phyloP scores from a whole-genome alignment of 345 rosid species.

The Erodium maritimum region DNA sequence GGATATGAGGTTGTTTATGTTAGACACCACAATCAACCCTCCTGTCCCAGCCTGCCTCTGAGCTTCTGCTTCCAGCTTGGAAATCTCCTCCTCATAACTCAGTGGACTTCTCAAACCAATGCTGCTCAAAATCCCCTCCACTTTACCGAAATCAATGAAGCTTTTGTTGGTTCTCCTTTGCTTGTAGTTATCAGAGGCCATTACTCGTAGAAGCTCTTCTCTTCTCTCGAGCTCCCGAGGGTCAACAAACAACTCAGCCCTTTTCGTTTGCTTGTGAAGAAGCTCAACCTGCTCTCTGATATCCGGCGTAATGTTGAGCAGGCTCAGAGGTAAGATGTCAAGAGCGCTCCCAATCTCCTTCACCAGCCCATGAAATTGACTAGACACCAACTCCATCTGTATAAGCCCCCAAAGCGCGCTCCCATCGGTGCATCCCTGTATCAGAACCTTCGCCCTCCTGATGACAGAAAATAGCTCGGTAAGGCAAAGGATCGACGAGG shows the following conservation, averaged over 20 bases:
- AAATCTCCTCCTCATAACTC: conserved; percentile 43
- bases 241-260: conserved; percentile 35
- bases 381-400: conserved; percentile 30
- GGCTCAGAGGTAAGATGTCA: conserved; percentile 50
- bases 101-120: conserved; percentile 29
- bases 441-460: conserved; percentile 27
- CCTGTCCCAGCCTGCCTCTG: conserved; percentile 63
- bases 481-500: conserved; percentile 46
- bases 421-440: conserved; percentile 35
- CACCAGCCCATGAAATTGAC: conserved; percentile 36
- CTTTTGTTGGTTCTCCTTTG: conserved; percentile 23
- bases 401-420: conserved; percentile 43
- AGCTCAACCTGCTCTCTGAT: conserved; percentile 59
- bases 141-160: conserved; percentile 17
- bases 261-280: conserved; percentile 47
- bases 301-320: conserved; percentile 34
- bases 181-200: conserved; percentile 31
- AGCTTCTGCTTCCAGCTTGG: conserved; percentile 42
- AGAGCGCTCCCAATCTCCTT: conserved; percentile 60
- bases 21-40: conserved; percentile 46
- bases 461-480: conserved; percentile 49
- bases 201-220: conserved; percentile 29
- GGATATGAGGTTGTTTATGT: conserved; percentile 48
- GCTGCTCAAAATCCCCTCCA: conserved; percentile 28
- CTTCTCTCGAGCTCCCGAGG: conserved; percentile 31